phyloP scores from a whole-genome alignment of 768 basidiomycete genomes.

The Hirschioporus abietinus region DNA sequence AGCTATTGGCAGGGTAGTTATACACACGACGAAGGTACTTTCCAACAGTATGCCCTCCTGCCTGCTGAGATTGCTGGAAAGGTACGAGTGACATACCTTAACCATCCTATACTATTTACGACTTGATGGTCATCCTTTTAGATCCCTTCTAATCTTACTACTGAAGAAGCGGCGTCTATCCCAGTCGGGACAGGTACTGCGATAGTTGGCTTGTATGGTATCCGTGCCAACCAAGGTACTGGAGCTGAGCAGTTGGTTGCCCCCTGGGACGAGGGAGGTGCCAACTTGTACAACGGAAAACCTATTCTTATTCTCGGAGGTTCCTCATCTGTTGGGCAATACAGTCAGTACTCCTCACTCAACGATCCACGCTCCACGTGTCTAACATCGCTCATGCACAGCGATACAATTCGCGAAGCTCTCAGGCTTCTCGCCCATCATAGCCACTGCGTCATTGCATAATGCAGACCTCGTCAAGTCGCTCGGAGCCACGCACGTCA shows the following conservation, averaged over 20 bases:
- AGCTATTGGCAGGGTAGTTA: constrained; percentile 2
- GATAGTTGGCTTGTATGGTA: constrained; percentile 29
- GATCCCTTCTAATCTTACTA: constrained; percentile 32
- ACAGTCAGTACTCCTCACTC: constrained; percentile 14
- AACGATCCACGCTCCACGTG: not conserved
- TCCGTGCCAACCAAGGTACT: constrained; percentile 14
- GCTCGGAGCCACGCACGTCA: constrained; percentile 20
- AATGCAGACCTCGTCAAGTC: constrained; percentile 16
- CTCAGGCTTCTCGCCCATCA: constrained; percentile 19
- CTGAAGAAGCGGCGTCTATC: constrained; percentile 37
- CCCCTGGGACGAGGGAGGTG: constrained; percentile 22
- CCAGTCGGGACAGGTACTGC: constrained; percentile 36
- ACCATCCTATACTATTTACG: not conserved
- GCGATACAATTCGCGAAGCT: constrained; percentile 18
- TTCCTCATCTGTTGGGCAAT: constrained; percentile 24
- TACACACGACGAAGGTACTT: constrained; percentile 7
- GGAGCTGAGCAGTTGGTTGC: constrained; percentile 15
- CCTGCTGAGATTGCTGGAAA: constrained; percentile 18
- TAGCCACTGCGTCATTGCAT: constrained; percentile 14
- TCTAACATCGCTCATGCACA: constrained; percentile 9
- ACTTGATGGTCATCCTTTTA: constrained; percentile 7
- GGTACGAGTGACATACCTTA: constrained; percentile 12
- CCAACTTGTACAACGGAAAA: constrained; percentile 25
- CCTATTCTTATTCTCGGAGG: constrained; percentile 29
- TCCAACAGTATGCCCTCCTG: constrained; percentile 19